These are phyloP conservation scores for Neurospora pannonica DNA, from an alignment of 495 filamentous ascomycete species.

Conservation along the genomic window DNA sequence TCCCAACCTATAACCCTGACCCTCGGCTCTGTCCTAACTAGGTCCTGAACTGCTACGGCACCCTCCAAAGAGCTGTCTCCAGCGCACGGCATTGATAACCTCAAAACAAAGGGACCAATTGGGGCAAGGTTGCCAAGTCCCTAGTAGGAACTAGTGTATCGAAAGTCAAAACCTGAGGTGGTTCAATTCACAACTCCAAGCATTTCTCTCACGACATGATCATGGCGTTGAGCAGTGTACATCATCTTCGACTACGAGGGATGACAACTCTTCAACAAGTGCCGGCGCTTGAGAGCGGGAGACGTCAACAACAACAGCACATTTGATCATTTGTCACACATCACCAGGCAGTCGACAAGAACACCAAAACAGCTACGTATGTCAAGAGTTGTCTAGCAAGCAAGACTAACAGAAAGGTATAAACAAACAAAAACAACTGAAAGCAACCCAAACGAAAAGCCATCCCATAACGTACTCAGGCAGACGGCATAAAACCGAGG, in stretches of 20 bases:
- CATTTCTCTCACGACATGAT: background rate
- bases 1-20: background rate
- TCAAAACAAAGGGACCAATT: background rate
- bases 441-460: background rate
- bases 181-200: background rate
- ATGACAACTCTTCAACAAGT: background rate
- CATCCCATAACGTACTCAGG: background rate
- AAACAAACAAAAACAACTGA: background rate
- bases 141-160: background rate
- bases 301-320: background rate
- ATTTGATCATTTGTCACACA: background rate
- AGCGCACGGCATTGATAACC: background rate
- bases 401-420: slow-evolving; percentile 2
- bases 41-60: background rate
- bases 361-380: background rate
- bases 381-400: background rate
- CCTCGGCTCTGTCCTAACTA: background rate
- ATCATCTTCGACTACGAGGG: background rate
- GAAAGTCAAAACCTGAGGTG: background rate
- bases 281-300: background rate
- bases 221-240: background rate
- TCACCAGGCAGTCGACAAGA: background rate
- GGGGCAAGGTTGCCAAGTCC: background rate
- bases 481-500: background rate
- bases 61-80: background rate